Percentiles rank a stretch among this genome's conserved stretches.
These are phyloP conservation scores for Blastomyces silverae DNA, from an alignment of 2,329 filamentous ascomycete species.

Conservation along the genomic window DNA sequence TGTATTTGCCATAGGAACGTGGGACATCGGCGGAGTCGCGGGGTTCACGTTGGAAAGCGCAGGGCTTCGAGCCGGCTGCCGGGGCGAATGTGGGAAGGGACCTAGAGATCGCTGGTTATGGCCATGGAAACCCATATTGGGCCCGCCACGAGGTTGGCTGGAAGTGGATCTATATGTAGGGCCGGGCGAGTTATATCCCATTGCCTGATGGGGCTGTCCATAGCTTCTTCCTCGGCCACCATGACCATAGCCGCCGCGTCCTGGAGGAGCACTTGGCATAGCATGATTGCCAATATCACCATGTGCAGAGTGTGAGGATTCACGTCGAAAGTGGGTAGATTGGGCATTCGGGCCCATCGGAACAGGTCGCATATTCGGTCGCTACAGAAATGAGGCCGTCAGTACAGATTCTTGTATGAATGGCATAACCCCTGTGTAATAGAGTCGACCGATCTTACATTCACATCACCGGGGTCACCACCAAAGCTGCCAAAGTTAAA, in stretches of 20 bases:
- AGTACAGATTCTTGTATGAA: neutral
- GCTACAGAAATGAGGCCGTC: constrained; percentile 21
- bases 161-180: constrained; percentile 47
- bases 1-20: constrained; percentile 60
- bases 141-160: constrained; percentile 46
- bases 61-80: constrained; percentile 58
- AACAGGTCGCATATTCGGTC: constrained; percentile 45
- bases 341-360: constrained; percentile 57
- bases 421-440: neutral
- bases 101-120: constrained; percentile 37
- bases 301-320: constrained; percentile 78
- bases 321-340: constrained; percentile 72
- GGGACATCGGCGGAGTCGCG: constrained; percentile 63
- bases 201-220: constrained; percentile 48
- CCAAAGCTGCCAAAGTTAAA: constrained; percentile 76
- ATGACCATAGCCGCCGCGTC: constrained; percentile 50
- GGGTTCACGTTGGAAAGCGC: constrained; percentile 60
- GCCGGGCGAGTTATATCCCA: constrained; percentile 48
- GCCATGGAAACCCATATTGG: constrained; percentile 48
- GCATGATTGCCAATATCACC: constrained; percentile 61
- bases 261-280: constrained; percentile 46
- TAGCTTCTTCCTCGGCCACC: constrained; percentile 54
- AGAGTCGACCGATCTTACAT: constrained; percentile 52
- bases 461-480: constrained; percentile 59
- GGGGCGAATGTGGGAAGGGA: constrained; percentile 58